phyloP scores from a whole-genome alignment of 176 grass and related monocot genomes.

The Paspalum notatum region DNA sequence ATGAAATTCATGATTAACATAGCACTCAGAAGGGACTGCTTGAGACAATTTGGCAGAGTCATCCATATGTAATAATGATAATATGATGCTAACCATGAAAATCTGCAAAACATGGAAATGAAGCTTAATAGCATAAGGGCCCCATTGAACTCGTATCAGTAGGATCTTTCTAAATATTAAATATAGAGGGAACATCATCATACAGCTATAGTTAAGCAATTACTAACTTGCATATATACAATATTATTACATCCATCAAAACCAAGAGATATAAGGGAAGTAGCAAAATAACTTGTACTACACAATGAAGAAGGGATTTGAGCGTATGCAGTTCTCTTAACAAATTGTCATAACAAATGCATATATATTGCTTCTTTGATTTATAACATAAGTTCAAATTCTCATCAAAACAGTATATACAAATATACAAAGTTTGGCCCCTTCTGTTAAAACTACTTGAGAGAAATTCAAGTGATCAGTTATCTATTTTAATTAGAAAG shows the following conservation, averaged over 20 bases:
- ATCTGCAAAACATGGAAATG: slow-evolving; percentile 56
- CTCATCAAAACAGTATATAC: too few species aligned
- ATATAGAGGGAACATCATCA: not conserved
- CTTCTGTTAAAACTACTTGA: too few species aligned
- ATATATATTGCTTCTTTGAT: too few species aligned
- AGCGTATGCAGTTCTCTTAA: too few species aligned
- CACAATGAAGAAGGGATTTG: too few species aligned
- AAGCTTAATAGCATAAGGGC: slow-evolving; percentile 9
- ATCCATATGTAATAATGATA: slow-evolving; percentile 81
- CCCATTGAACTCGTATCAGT: not conserved
- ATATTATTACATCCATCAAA: not conserved
- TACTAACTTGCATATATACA: not conserved
- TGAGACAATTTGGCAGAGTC: slow-evolving; percentile 55
- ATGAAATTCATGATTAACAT: slow-evolving; percentile 39
- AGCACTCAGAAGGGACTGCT: slow-evolving; percentile 34
- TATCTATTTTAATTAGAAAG: too few species aligned
- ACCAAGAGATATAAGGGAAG: too few species aligned
- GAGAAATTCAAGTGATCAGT: too few species aligned
- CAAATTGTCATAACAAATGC: too few species aligned
- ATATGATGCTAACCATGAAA: slow-evolving; percentile 87
- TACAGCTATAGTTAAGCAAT: not conserved
- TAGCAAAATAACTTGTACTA: too few species aligned
- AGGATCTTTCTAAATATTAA: not conserved
- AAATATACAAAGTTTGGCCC: too few species aligned
- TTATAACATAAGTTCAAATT: too few species aligned